Base-by-base conservation (phyloP, 352 stramenopile species). In the Phytophthora sp. region DNA sequence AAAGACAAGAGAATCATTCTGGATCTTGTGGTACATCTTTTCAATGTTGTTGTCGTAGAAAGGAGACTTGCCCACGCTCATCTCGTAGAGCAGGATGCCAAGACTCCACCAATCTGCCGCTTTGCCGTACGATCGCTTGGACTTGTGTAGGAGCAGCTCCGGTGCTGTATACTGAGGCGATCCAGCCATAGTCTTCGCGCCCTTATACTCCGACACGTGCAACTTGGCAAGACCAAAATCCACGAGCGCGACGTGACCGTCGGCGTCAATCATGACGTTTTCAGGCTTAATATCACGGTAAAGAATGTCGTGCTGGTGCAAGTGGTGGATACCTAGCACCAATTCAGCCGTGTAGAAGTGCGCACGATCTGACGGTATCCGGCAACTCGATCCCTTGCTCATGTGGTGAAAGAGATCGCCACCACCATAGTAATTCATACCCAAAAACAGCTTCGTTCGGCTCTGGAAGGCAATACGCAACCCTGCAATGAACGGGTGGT, bases 281-380 rank as follows among this genome's bases (percentile, higher is more conserved):
- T 98, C 94, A 12, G 96, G 96, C 63, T 99, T 99, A 30, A 99
- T 96, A 69, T 99, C 96, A 69, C 91, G 90, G 76, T 99, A 98
- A 9, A 99, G 80, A 76, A 99, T 98, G 68, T 98, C 86, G 66
- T 96, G 88, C 50, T 97, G 80, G 72, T 98, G 95, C 63, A 98
- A 73, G 50, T 98, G 91, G 53, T 96, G 90, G 57, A 98, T 95
- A 24, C 87, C 95, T 7, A 98, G 73, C 31, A 95, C 88, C 39
- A 98, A 79, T 69, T 98, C 95, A 7, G 95, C 95, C 33, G 89
- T 89, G 75, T 98, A 98, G 66, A 98, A 96, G 64, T 95, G 88
- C 8, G 89, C 89, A 9, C 91, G 88, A 27, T 90, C 74, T 4
- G 83, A 69, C 3, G 84, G 82, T 87, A 96, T 94, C 65, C 85